Percentiles rank a stretch among this genome's conserved stretches.
phyloP scores from a whole-genome alignment of 352 stramenopile genomes.

The Phytophthora tubulina region DNA sequence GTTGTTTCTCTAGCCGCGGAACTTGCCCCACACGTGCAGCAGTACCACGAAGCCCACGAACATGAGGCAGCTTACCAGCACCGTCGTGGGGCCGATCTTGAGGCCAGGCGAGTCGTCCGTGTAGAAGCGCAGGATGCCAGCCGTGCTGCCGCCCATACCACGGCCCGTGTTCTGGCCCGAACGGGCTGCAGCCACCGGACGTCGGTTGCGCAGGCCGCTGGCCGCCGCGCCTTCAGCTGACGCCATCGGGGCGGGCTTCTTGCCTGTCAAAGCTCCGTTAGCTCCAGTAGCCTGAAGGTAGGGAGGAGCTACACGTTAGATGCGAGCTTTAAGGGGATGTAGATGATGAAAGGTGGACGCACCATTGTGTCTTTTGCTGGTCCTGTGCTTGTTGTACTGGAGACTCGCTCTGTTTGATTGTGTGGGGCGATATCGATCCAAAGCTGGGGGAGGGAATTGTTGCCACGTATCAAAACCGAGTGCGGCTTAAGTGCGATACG shows the following conservation, averaged over 20 bases:
- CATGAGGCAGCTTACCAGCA: constrained; percentile 95
- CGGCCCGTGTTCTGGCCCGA: constrained; percentile 77
- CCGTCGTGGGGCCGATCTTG: constrained; percentile 96
- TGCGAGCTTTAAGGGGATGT: neutral
- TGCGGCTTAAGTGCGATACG: constrained; percentile 32
- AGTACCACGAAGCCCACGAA: constrained; percentile 98
- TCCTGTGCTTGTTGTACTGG: constrained; percentile 1
- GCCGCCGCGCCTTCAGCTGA: constrained; percentile 70
- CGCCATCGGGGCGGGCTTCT: constrained; percentile 77
- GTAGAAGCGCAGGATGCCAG: constrained; percentile 98
- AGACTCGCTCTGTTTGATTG: constrained; percentile 36
- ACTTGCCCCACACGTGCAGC: constrained; percentile 98
- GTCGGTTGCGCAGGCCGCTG: constrained; percentile 78
- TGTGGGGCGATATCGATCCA: constrained; percentile 24
- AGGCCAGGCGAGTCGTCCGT: constrained; percentile 97
- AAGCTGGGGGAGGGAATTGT: constrained; percentile 20
- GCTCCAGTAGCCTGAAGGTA: constrained; percentile 45
- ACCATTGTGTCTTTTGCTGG: constrained; percentile 31
- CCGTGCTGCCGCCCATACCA: constrained; percentile 85
- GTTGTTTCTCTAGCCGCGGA: constrained; percentile 78
- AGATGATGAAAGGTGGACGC: constrained; percentile 2
- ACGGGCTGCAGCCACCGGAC: constrained; percentile 53
- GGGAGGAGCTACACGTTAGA: neutral
- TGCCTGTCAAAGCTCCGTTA: constrained; percentile 53
- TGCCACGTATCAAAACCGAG: constrained; percentile 42